Percentiles rank a stretch among this genome's conserved stretches.
phyloP scores from a whole-genome alignment of 2,329 filamentous ascomycete species.

The Cladophialophora yegresii region DNA sequence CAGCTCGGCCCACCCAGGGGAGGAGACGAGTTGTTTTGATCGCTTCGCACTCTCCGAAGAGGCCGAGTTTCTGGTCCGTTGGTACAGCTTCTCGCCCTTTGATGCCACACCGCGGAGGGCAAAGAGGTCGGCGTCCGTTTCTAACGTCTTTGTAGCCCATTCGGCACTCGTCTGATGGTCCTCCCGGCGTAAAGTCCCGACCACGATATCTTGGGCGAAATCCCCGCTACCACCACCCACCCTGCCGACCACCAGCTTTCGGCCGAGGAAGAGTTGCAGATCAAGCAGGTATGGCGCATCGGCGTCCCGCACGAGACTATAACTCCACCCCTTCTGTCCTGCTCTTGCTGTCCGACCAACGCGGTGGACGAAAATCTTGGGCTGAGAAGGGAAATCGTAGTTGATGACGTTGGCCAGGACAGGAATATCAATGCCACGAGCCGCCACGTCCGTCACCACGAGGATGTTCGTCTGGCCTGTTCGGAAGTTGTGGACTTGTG shows the following conservation, averaged over 20 bases:
- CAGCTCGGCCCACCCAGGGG: conserved; percentile 70
- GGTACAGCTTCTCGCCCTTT: conserved; percentile 92
- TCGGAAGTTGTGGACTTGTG: conserved; percentile 88
- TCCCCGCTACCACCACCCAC: conserved; percentile 60
- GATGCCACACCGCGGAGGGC: conserved; percentile 70
- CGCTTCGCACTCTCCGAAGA: conserved; percentile 88
- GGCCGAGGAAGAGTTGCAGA: conserved; percentile 90
- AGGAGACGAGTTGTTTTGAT: conserved; percentile 72
- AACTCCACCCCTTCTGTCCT: conserved; percentile 89
- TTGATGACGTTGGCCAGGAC: conserved; percentile 96
- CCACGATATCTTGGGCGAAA: conserved; percentile 79
- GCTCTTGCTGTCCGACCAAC: conserved; percentile 95
- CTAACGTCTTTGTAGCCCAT: conserved; percentile 76
- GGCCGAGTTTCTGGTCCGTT: conserved; percentile 84
- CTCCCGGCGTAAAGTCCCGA: conserved; percentile 74
- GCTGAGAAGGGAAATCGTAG: conserved; percentile 95
- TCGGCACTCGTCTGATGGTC: conserved; percentile 75
- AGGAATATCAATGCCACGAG: conserved; percentile 96
- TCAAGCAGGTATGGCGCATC: conserved; percentile 92
- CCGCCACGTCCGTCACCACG: conserved; percentile 94
- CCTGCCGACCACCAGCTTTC: conserved; percentile 74
- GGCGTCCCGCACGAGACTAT: conserved; percentile 82
- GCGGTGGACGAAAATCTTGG: conserved; percentile 94
- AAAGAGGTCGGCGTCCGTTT: conserved; percentile 72
- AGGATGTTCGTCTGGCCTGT: conserved; percentile 82